Conservation (phyloP, 2,329 filamentous ascomycete species). For the Beauveria rudraprayagi region DNA sequence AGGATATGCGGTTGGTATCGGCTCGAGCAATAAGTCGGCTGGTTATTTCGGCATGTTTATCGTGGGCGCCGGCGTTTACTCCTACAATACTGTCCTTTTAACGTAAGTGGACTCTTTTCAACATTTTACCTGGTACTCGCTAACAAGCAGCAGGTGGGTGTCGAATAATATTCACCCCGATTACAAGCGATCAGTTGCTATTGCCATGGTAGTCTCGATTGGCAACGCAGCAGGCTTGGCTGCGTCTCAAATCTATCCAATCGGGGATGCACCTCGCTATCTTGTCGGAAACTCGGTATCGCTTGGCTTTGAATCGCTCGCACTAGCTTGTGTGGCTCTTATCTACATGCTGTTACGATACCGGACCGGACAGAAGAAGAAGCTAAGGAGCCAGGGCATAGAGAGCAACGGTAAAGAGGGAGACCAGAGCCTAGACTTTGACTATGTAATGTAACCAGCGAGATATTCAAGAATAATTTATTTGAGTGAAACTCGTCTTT, state of each 20-base stretch:
- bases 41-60: slow-evolving; percentile 29
- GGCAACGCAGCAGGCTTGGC: slow-evolving; percentile 23
- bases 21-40: slow-evolving; percentile 19
- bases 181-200: slow-evolving; percentile 23
- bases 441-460: slow-evolving; percentile 4
- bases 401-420: slow-evolving; percentile 8
- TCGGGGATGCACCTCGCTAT: slow-evolving; percentile 23
- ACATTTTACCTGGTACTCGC: slow-evolving; percentile 15
- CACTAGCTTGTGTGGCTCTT: slow-evolving; percentile 1
- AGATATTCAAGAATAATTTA: too few relatives aligned
- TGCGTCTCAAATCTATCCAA: slow-evolving; percentile 26
- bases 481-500: too few relatives aligned
- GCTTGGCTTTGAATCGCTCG: slow-evolving; percentile 2
- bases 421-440: slow-evolving; percentile 7
- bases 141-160: slow-evolving; percentile 20
- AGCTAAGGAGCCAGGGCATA: background rate
- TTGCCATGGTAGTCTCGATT: slow-evolving; percentile 23
- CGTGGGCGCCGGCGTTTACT: slow-evolving; percentile 13
- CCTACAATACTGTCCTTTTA: slow-evolving; percentile 14
- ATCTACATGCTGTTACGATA: slow-evolving; percentile 4
- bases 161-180: slow-evolving; percentile 26
- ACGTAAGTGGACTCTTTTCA: slow-evolving; percentile 18
- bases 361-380: slow-evolving; percentile 5
- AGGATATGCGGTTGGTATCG: slow-evolving; percentile 26
- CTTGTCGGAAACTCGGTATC: slow-evolving; percentile 6